Conservation (phyloP, 2,329 filamentous ascomycete genomes). For the Colletotrichum abscissum region DNA sequence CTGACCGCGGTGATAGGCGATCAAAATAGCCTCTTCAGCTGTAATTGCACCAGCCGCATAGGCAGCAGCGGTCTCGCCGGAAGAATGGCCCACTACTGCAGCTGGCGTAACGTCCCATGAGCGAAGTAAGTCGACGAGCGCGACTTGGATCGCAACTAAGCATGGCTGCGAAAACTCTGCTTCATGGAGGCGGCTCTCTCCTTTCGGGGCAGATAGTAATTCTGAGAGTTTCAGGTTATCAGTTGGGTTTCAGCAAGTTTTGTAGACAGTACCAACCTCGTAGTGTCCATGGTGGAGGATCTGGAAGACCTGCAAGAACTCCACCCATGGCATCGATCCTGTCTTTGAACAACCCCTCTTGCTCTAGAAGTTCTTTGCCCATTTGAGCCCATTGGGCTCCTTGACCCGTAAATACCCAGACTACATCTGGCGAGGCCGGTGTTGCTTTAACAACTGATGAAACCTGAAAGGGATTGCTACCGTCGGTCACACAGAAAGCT, state of each 20-base stretch:
- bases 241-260: not conserved
- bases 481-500: slow-evolving; percentile 31
- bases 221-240: slow-evolving; percentile 42
- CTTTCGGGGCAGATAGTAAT: slow-evolving; percentile 22
- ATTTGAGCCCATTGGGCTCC: slow-evolving; percentile 37
- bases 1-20: slow-evolving; percentile 51
- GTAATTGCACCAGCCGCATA: slow-evolving; percentile 47
- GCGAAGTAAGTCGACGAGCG: slow-evolving; percentile 49
- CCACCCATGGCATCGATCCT: slow-evolving; percentile 34
- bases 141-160: slow-evolving; percentile 62
- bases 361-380: slow-evolving; percentile 31
- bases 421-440: not conserved
- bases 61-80: slow-evolving; percentile 53
- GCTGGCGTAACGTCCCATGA: slow-evolving; percentile 43
- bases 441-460: slow-evolving; percentile 35
- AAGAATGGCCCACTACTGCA: slow-evolving; percentile 51
- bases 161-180: slow-evolving; percentile 57
- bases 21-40: slow-evolving; percentile 43
- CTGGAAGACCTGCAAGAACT: slow-evolving; percentile 2
- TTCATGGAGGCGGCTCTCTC: slow-evolving; percentile 28
- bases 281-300: slow-evolving; percentile 21
- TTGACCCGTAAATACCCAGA: slow-evolving; percentile 37
- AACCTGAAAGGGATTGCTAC: not conserved
- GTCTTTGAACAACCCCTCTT: slow-evolving; percentile 19
- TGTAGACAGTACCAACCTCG: slow-evolving; percentile 18